Conservation (phyloP, 306 rosid genomes). For the Oemleria cerasiformis region DNA sequence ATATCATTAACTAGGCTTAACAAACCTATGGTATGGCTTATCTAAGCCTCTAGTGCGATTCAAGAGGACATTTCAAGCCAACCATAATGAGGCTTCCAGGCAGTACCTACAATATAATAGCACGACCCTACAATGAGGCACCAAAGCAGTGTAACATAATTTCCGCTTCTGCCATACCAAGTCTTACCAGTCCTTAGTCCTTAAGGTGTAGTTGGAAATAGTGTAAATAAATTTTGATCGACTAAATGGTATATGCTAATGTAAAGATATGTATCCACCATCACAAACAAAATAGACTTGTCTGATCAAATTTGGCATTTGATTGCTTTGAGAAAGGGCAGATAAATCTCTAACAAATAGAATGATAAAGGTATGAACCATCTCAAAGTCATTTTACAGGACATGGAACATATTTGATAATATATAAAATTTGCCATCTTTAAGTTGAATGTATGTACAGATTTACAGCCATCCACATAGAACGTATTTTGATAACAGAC, state of each 20-base stretch:
- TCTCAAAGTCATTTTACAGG: background rate
- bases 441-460: background rate
- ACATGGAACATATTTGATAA: too few relatives aligned
- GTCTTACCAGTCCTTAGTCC: background rate
- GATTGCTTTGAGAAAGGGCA: background rate
- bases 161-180: background rate
- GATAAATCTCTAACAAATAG: background rate
- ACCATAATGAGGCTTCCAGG: conserved; percentile 4
- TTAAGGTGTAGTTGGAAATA: background rate
- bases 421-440: background rate
- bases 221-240: background rate
- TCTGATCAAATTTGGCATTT: background rate
- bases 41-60: background rate
- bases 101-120: conserved; percentile 1
- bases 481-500: background rate
- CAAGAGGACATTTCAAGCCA: conserved; percentile 10
- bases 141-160: background rate
- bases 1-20: background rate
- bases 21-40: background rate
- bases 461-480: background rate
- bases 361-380: background rate
- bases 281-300: background rate
- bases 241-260: background rate
- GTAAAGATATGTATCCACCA: background rate
- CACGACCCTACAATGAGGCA: background rate